Base-by-base conservation (phyloP, 2,329 filamentous ascomycete genomes). In the Calycina herbarum region DNA sequence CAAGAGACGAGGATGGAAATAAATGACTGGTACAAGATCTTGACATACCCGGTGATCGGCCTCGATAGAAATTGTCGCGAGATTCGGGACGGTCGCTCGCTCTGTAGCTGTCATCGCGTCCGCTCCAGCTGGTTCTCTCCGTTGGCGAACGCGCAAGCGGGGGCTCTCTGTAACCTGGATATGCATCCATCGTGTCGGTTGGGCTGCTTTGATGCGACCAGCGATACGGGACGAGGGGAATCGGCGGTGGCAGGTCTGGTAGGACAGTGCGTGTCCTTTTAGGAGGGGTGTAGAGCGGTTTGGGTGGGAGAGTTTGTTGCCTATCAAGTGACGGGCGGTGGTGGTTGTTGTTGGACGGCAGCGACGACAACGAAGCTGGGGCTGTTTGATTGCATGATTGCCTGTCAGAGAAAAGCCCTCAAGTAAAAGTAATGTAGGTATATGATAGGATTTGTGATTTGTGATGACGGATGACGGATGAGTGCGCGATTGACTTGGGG, bases 1-100 rank as follows among this genome's bases (percentile, higher is more conserved):
- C 27, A 27, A 51, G 45, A 51, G 20, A 51, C 45, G n/a, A 51
- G 20, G 45, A 11, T 51, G 10, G 45, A 27, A 31, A 29, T 40
- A 31, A 33, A 13, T 42, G n/a, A 27, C 31, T 42, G 35, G 31
- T 59, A 35, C 27, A 59, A 59, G 10, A 61, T 29, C 20, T 62
- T 33, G 69, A 84, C 88, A 76, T 83, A 92, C 89, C 88, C 77
- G 89, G 89, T 72, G 89, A 92, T 76, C 89, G 85, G 67, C 84
- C 85, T 66, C 89, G 84, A 71, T 89, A 88, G 69, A 88, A 89
- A 54, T 80, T 82, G 73, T 90, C 87, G 59, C 81, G 79, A 67
- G 84, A 79, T 24, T 87, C 85, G 35, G 71, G 31, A 24, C 70
- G 71, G 58, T 76, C 73, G 54, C 40, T 67, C 54, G 68, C 59